Conservation (phyloP, 345 rosid genomes). For the Ceriops zippeliana region DNA sequence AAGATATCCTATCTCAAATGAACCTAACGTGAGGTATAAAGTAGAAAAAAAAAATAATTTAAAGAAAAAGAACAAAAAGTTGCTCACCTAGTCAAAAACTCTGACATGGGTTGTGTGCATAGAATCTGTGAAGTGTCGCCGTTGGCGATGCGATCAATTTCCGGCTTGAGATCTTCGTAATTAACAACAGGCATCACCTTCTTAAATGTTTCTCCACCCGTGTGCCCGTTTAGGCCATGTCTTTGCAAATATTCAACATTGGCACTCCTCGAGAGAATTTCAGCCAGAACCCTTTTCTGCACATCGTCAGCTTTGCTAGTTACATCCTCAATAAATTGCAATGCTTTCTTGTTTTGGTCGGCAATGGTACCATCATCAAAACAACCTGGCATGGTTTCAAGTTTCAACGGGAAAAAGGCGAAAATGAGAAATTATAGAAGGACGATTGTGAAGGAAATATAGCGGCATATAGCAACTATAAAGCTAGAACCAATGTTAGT, state of each 20-base stretch:
- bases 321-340: conserved; percentile 19
- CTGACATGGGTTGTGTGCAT: conserved; percentile 22
- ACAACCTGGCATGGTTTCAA: conserved; percentile 4
- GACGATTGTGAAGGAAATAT: too few species aligned
- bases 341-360: conserved; percentile 1
- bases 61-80: neutral
- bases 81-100: conserved; percentile 21
- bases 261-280: conserved; percentile 21
- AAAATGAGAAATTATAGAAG: too few species aligned
- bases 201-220: conserved; percentile 14
- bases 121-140: conserved; percentile 22
- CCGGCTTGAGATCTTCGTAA: conserved; percentile 17
- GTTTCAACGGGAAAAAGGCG: too few species aligned
- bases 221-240: conserved; percentile 11
- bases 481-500: too few species aligned
- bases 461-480: too few species aligned
- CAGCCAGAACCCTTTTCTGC: conserved; percentile 15
- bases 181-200: conserved; percentile 17
- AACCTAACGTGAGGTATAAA: neutral
- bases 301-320: conserved; percentile 12
- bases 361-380: too few species aligned
- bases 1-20: neutral
- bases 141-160: conserved; percentile 20
- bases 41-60: neutral
- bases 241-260: conserved; percentile 19